Evolutionary conservation across 306 rosid genomes (phyloP).

Genomic region (Lagenaria siceraria): DNA sequence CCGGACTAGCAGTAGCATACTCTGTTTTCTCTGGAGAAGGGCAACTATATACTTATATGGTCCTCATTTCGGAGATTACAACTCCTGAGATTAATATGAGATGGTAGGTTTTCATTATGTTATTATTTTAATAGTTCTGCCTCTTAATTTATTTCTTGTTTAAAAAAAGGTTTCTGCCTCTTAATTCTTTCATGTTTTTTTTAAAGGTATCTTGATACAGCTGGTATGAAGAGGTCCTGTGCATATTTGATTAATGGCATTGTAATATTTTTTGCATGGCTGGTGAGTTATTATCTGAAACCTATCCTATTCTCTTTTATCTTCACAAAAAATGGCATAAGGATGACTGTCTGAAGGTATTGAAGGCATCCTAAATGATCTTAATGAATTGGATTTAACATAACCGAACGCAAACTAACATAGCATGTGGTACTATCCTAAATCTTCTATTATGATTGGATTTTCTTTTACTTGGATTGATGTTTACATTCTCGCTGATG

Average conservation of each 20-base stretch:
- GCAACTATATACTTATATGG: conserved; percentile 45
- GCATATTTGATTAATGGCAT: conserved; percentile 37
- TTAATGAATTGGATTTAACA: not conserved
- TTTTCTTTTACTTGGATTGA: not conserved
- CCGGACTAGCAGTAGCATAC: conserved; percentile 36
- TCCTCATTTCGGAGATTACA: conserved; percentile 40
- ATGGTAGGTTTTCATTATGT: conserved; percentile 20
- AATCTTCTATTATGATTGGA: not conserved
- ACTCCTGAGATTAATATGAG: conserved; percentile 47
- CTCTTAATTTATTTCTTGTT: not conserved
- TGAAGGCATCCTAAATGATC: not conserved
- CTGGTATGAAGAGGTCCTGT: conserved; percentile 38
- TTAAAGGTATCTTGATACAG: conserved; percentile 42
- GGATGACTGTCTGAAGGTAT: not conserved
- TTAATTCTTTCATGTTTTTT: conserved; percentile 3
- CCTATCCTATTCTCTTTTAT: not conserved
- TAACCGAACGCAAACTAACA: not conserved
- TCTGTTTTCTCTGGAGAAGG: conserved; percentile 42
- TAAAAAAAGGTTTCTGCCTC: not conserved
- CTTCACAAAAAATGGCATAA: not conserved
- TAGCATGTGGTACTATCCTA: not conserved
- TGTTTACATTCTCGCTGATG: conserved; percentile 9
- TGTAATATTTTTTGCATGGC: conserved; percentile 38
- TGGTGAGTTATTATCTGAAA: conserved; percentile 24
- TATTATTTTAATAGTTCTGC: not conserved